Evolutionary conservation across 2,329 filamentous ascomycete species (phyloP), one percentile per base, ranked within the genome.

Genomic region (Colletotrichum sansevieriae): DNA sequence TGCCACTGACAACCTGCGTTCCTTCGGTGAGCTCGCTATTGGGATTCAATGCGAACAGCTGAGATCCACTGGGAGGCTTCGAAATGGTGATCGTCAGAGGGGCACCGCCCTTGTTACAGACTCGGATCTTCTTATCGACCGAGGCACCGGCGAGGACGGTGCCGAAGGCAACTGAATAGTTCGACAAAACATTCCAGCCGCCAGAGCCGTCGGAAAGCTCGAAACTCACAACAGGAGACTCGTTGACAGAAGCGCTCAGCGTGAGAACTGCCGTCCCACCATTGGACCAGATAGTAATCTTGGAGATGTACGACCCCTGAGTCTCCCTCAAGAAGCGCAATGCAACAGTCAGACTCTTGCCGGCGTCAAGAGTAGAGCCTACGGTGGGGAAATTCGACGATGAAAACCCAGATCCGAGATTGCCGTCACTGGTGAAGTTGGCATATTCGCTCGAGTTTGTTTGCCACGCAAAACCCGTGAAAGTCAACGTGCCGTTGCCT

Each of bases 31-130:
- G 71, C 56, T 80, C 78, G 13, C 72, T 71, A 4, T 71, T 72
- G 1, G 77, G 72, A 47, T 78, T 77, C 2, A 76, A 72, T 10
- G 78, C 78, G 3, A 78, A 74, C 11, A 80, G 66, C 70, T 80
- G 78, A 3, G 72, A 65, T 13, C 74, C 68, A 10, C 73, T 70
- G 5, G 78, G 78, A 7, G 79, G 78, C 72, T 81, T 81, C 11
- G 76, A 78, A 59, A 80, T 80, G 37, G 78, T 80, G 57, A 82
- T 77, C 1, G 75, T 74, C 15, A 82, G 65, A 10, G 74, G 73
- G 2, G 78, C 78, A 13, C 79, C 79, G 33, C 80, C 80, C 18
- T 72, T 71, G 56, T 82, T 82, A 71, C 78, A 80, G 46, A 81
- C 72, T 9, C 75, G 74, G 47, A 81, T 79, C 43, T 75, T 73